These are phyloP conservation scores for Cardamine chenopodiifolia DNA, from an alignment of 345 rosid species.

Conservation along the genomic window DNA sequence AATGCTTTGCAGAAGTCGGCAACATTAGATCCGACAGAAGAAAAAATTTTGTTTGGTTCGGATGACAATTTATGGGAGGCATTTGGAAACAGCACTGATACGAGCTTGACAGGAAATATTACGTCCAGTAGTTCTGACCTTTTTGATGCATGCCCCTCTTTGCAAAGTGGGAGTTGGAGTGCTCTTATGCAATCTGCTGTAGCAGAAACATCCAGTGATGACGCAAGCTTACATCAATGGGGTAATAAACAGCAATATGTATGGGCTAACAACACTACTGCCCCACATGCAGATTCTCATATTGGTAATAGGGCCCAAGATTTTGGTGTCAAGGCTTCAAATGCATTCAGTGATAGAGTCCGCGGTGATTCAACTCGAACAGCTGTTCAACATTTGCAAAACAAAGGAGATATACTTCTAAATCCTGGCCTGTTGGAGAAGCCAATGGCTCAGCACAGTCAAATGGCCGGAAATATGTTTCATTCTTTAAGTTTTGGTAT, in stretches of 20 bases:
- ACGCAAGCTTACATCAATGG: constrained; percentile 23
- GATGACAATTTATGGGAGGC: constrained; percentile 86
- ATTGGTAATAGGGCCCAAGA: background rate
- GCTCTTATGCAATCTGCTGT: constrained; percentile 99
- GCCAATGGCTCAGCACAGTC: constrained; percentile 51
- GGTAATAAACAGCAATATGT: constrained; percentile 30
- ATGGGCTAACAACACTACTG: constrained; percentile 20
- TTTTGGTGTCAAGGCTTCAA: constrained; percentile 5
- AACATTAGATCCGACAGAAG: constrained; percentile 86
- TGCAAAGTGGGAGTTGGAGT: constrained; percentile 97
- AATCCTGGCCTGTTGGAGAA: constrained; percentile 52
- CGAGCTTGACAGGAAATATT: constrained; percentile 53
- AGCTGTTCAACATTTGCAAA: constrained; percentile 43
- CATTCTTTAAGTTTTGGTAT: constrained; percentile 46
- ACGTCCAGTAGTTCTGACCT: constrained; percentile 50
- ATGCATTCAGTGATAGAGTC: constrained; percentile 39
- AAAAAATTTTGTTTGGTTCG: constrained; percentile 82
- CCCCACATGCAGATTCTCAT: background rate
- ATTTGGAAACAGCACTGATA: constrained; percentile 56
- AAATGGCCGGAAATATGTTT: constrained; percentile 46
- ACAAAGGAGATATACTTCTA: constrained; percentile 49
- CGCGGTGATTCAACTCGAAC: constrained; percentile 47
- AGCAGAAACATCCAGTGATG: constrained; percentile 75
- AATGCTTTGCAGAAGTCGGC: constrained; percentile 55
- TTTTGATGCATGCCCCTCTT: constrained; percentile 60